Evolutionary conservation across 495 filamentous ascomycete species (phyloP), one percentile per base, ranked within the genome.

Genomic region (Aspergillus mulundensis): DNA sequence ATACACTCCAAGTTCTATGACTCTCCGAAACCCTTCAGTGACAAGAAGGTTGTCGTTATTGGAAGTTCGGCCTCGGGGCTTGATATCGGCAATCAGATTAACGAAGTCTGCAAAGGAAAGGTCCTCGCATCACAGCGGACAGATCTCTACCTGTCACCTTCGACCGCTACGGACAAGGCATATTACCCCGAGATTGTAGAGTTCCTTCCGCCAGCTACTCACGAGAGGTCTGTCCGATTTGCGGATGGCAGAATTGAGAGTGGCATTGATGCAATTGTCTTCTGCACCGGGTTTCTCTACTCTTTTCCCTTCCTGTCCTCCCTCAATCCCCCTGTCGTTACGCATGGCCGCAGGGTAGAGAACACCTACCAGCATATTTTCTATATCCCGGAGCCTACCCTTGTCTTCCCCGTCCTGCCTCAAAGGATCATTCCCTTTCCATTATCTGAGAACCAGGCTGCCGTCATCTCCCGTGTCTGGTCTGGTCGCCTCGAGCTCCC

Each of bases 361-460:
- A 80, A 87, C 39, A 61, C 88, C 3, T 96, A 90, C 57, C 78
- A 87, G 55, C 89, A 97, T 52, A 66, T 96, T 5, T 87, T 96
- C 66, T 86, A 87, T 64, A 84, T 81, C 14, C 71, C 81, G 3
- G 81, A 89, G 47, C 89, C 92, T 3, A 93, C 90, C 0, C 72
- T 98, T 4, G 86, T 84, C 2, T 91, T 96, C 59, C 77, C 87
- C 0, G 87, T 81, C 0, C 71, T 97, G 19, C 82, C 86, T 3
- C 86, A 90, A 57, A 87, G 88, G 57, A 82, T 95, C 11, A 85
- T 95, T 21, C 92, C 93, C 2, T 96, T 96, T 62, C 85, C 88
- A 3, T 62, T 91, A 6, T 75, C 84, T 1, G 89, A 96, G 64
- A 82, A 79, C n/a, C 92, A 96, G 65, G 85, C 83, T 3, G 84